Percentiles rank a stretch among this genome's conserved stretches.
Evolutionary conservation across 2,329 filamentous ascomycete species (phyloP).

Genomic region (Botryotinia narcissicola): DNA sequence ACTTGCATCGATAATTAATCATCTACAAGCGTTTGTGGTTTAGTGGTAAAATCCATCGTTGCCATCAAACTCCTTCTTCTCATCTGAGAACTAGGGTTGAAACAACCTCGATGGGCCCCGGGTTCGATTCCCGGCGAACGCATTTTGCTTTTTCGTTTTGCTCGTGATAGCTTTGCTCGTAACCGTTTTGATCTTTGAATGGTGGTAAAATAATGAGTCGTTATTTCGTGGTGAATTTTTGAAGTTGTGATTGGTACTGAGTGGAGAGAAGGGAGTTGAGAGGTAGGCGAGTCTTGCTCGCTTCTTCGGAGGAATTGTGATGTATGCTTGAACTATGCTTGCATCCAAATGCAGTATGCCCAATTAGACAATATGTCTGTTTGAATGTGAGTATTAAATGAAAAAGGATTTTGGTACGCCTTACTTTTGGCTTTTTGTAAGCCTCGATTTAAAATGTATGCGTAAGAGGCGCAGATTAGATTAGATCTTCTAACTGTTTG

Average conservation of each 20-base stretch:
- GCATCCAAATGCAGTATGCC: background rate
- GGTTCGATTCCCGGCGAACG: background rate
- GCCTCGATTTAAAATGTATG: background rate
- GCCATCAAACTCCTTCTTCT: slow-evolving; percentile 7
- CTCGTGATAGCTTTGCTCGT: background rate
- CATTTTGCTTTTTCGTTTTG: background rate
- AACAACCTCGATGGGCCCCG: background rate
- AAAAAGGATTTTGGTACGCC: background rate
- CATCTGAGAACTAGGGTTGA: background rate
- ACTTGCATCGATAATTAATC: background rate
- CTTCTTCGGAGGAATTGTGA: background rate
- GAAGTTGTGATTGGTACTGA: background rate
- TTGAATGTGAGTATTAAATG: background rate
- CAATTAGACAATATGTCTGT: background rate
- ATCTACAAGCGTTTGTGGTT: slow-evolving; percentile 23
- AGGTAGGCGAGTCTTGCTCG: background rate
- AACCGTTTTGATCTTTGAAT: background rate
- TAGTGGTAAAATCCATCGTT: slow-evolving; percentile 26
- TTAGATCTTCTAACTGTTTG: background rate
- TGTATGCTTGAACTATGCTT: background rate
- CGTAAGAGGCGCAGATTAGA: background rate
- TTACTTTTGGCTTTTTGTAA: background rate
- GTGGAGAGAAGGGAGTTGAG: background rate
- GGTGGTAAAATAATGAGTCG: background rate
- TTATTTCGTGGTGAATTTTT: background rate